phyloP scores from a whole-genome alignment of 805 yeast species.

The Candida jianshihensis region DNA sequence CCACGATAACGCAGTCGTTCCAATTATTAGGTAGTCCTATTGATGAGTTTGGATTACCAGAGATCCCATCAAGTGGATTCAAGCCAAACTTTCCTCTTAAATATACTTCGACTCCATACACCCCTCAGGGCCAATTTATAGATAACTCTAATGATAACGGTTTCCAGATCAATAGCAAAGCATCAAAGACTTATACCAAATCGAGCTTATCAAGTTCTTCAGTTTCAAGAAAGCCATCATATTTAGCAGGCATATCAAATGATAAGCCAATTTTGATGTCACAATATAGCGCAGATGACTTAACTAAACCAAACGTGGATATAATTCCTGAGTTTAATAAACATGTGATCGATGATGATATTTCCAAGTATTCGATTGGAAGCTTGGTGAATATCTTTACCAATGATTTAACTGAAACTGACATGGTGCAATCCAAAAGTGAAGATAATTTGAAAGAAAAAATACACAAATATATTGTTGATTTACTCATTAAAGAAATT shows the following conservation, averaged over 20 bases:
- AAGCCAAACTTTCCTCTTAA: constrained; percentile 6
- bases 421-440: not conserved
- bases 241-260: not conserved
- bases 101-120: constrained; percentile 10
- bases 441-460: constrained; percentile 5
- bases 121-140: constrained; percentile 19
- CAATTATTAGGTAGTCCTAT: not conserved
- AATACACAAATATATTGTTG: constrained; percentile 11
- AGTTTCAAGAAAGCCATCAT: not conserved
- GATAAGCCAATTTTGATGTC: constrained; percentile 3
- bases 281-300: constrained; percentile 7
- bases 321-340: constrained; percentile 19
- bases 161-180: constrained; percentile 3
- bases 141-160: constrained; percentile 13
- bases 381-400: constrained; percentile 17
- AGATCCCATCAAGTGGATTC: constrained; percentile 10
- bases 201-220: not conserved
- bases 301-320: constrained; percentile 14
- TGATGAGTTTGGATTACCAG: constrained; percentile 5
- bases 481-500: constrained; percentile 1
- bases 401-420: constrained; percentile 8
- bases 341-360: constrained; percentile 10
- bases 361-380: constrained; percentile 4
- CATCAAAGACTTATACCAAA: not conserved
- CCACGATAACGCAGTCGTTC: not conserved